phyloP scores from a whole-genome alignment of 179 eudicot species.

The Amaranthus tricolor region DNA sequence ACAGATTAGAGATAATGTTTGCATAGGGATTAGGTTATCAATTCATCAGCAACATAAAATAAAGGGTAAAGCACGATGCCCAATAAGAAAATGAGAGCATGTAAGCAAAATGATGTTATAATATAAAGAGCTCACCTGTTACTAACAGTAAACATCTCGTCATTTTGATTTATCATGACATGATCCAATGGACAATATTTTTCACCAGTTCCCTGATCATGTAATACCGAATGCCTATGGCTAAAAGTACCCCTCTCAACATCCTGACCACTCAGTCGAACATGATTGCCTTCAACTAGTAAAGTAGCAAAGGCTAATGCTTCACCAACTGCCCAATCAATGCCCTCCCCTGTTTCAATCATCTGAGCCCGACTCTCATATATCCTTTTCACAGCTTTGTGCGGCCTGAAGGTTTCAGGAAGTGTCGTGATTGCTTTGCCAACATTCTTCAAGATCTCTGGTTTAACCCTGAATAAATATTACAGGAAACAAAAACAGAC shows the following conservation, averaged over 20 bases:
- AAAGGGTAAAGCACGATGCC: background rate
- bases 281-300: slow-evolving; percentile 90
- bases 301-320: slow-evolving; percentile 94
- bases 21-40: background rate
- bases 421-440: slow-evolving; percentile 87
- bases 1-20: background rate
- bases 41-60: no score
- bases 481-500: slow-evolving; percentile 1
- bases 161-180: slow-evolving; percentile 70
- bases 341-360: slow-evolving; percentile 94
- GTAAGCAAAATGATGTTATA: background rate
- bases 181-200: slow-evolving; percentile 83
- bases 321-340: slow-evolving; percentile 97
- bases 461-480: slow-evolving; percentile 64
- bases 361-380: slow-evolving; percentile 77
- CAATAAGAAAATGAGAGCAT: no score
- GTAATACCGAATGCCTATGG: slow-evolving; percentile 87
- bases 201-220: slow-evolving; percentile 88
- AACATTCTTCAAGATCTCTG: slow-evolving; percentile 87
- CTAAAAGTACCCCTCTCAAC: slow-evolving; percentile 98
- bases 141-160: slow-evolving; percentile 94
- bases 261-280: slow-evolving; percentile 93
- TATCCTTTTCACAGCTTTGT: slow-evolving; percentile 76
- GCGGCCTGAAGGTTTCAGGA: slow-evolving; percentile 83
- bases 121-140: slow-evolving; percentile 54